Percentiles rank a stretch among this genome's conserved stretches.
phyloP scores from a whole-genome alignment of 1,284 basidiomycete genomes.

The Puccinia coronata region DNA sequence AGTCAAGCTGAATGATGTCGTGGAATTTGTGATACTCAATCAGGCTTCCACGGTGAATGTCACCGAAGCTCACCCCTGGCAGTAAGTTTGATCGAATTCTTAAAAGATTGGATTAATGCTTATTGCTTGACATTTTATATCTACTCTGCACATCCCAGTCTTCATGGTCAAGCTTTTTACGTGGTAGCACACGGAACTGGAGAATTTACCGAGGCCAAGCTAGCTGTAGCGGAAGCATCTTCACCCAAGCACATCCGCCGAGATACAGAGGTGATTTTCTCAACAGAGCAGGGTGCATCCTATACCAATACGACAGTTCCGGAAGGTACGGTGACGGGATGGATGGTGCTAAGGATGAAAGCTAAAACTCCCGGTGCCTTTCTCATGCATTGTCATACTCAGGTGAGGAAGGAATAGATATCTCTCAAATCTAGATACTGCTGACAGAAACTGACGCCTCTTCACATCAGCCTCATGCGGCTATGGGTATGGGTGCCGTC shows the following conservation, averaged over 20 bases:
- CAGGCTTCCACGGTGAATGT: slow-evolving; percentile 18
- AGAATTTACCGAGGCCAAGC: slow-evolving; percentile 28
- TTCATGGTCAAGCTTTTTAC: slow-evolving; percentile 33
- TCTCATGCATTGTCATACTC: slow-evolving; percentile 46
- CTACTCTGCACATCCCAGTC: neutral
- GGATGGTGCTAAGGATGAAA: slow-evolving; percentile 42
- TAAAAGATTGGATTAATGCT: too few relatives aligned
- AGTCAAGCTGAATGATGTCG: slow-evolving; percentile 35
- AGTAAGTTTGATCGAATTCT: slow-evolving; percentile 10
- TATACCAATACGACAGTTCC: slow-evolving; percentile 32
- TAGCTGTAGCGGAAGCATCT: slow-evolving; percentile 13
- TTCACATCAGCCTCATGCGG: slow-evolving; percentile 28
- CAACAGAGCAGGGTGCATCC: slow-evolving; percentile 11
- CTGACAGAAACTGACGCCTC: neutral
- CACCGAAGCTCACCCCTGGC: slow-evolving; percentile 43
- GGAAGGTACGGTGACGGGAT: slow-evolving; percentile 25
- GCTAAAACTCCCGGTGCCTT: slow-evolving; percentile 40
- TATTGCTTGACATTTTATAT: neutral
- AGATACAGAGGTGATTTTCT: slow-evolving; percentile 39
- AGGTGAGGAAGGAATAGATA: slow-evolving; percentile 26
- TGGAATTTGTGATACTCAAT: slow-evolving; percentile 45
- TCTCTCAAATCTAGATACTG: neutral
- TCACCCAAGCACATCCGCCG: slow-evolving; percentile 12
- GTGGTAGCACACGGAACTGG: slow-evolving; percentile 30
- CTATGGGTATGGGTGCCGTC: slow-evolving; percentile 47